Percentiles rank a stretch among this genome's conserved stretches.
Conservation (phyloP, 192 early-diverging fungal genomes). For the Backusella parvicylindrica region DNA sequence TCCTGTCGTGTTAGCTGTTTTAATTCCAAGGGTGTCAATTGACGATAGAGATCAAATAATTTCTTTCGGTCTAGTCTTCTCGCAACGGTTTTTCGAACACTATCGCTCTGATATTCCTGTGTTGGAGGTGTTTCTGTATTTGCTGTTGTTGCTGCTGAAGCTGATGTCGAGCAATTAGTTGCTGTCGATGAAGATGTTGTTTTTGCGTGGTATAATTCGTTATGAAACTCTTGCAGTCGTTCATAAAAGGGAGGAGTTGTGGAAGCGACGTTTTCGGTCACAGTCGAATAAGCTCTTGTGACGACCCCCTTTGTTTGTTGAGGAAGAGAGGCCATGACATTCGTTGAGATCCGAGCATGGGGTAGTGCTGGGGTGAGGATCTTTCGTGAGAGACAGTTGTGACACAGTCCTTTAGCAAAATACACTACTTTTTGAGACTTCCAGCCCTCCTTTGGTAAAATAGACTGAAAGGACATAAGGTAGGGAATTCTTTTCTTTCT, state of each 20-base stretch:
- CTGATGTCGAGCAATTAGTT: neutral
- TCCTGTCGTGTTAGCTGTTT: neutral
- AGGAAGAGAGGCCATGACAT: neutral
- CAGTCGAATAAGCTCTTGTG: neutral
- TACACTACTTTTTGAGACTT: conserved; percentile 5
- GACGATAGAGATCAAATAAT: neutral
- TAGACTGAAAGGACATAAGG: conserved; percentile 12
- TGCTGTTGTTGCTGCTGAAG: neutral
- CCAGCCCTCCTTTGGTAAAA: conserved; percentile 8
- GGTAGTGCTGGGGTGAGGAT: conserved; percentile 6
- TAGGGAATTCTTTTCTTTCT: neutral
- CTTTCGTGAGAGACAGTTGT: neutral
- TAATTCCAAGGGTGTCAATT: neutral
- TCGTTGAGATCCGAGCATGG: neutral
- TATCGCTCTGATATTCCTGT: neutral
- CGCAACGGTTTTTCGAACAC: neutral
- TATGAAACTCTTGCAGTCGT: neutral
- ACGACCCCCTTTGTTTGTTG: neutral
- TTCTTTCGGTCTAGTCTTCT: neutral
- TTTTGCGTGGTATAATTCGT: neutral
- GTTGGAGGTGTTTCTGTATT: neutral
- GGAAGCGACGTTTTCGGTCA: neutral
- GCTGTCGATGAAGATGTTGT: neutral
- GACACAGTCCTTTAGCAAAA: conserved; percentile 3
- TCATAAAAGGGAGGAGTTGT: neutral